Evolutionary conservation across 2,329 filamentous ascomycete species (phyloP).

Genomic region (Didymella lethalis): DNA sequence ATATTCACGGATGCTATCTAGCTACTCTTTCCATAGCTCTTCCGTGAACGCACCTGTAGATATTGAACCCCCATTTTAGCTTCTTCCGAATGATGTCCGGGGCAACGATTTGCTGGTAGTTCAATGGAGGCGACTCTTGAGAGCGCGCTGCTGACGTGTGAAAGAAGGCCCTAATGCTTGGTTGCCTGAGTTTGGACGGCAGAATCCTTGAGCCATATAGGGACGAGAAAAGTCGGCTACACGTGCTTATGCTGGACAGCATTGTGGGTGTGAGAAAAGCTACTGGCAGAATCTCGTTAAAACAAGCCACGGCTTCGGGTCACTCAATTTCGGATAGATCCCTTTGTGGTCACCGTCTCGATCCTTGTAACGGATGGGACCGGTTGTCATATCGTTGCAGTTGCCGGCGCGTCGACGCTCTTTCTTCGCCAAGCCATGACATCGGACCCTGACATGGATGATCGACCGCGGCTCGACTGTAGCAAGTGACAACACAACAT

Average conservation of each 20-base stretch:
- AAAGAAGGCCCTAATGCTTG: background rate
- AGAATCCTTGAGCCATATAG: background rate
- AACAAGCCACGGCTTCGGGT: background rate
- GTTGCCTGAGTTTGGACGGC: background rate
- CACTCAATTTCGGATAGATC: background rate
- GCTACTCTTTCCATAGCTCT: too few relatives aligned
- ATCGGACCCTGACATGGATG: constrained; percentile 19
- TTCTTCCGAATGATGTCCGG: constrained; percentile 5
- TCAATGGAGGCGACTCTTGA: background rate
- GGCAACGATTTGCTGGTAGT: background rate
- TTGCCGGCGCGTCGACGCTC: background rate
- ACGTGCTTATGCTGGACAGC: background rate
- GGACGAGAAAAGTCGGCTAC: background rate
- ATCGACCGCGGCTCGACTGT: constrained; percentile 17
- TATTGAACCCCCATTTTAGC: constrained; percentile 6
- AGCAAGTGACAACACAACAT: background rate
- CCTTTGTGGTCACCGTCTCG: background rate
- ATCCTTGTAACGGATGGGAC: too few relatives aligned
- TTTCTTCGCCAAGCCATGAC: constrained; percentile 20
- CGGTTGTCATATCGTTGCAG: background rate
- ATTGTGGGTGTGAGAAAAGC: background rate
- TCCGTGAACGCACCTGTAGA: background rate
- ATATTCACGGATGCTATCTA: too few relatives aligned
- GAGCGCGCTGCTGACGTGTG: background rate
- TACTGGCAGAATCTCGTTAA: background rate